Percentiles rank a stretch among this genome's conserved stretches.
These are phyloP conservation scores for Globisporangium okanoganense DNA, from an alignment of 352 stramenopile genomes.

Conservation along the genomic window DNA sequence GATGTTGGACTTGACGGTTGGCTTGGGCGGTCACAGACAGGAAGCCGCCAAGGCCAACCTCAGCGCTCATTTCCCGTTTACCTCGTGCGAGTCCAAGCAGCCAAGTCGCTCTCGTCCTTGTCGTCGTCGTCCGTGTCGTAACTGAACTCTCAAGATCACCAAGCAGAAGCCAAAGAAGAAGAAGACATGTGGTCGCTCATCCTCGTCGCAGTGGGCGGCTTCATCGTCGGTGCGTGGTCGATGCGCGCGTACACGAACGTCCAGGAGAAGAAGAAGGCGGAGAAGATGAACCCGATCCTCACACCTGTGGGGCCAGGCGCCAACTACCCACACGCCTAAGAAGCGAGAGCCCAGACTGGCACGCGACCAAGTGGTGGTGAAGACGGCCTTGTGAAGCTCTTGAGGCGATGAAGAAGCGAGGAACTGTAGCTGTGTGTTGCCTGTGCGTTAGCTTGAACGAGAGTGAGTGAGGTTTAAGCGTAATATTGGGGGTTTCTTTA, in stretches of 20 bases:
- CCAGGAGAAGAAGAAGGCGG: conserved; percentile 5
- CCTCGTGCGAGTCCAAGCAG: background rate
- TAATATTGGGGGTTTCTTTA: background rate
- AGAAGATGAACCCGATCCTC: conserved; percentile 9
- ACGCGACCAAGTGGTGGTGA: too few relatives aligned
- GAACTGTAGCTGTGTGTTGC: background rate
- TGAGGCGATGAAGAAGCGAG: background rate
- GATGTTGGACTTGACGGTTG: conserved; percentile 1
- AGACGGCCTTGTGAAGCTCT: background rate
- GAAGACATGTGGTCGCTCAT: conserved; percentile 6
- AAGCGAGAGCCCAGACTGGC: background rate
- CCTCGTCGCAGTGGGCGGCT: conserved; percentile 10
- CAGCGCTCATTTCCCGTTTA: background rate
- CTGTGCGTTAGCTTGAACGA: background rate
- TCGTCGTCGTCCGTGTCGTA: background rate
- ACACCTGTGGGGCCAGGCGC: background rate
- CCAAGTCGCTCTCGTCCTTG: background rate
- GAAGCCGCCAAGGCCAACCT: too few relatives aligned
- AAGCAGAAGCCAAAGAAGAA: background rate
- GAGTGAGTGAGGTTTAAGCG: background rate
- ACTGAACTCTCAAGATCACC: background rate
- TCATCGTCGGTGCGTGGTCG: conserved; percentile 7
- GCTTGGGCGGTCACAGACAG: background rate
- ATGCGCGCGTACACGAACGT: conserved; percentile 6
- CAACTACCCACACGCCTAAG: conserved; percentile 5